Evolutionary conservation across 2,329 filamentous ascomycete genomes (phyloP).

Genomic region (Pseudomassariella vexata): DNA sequence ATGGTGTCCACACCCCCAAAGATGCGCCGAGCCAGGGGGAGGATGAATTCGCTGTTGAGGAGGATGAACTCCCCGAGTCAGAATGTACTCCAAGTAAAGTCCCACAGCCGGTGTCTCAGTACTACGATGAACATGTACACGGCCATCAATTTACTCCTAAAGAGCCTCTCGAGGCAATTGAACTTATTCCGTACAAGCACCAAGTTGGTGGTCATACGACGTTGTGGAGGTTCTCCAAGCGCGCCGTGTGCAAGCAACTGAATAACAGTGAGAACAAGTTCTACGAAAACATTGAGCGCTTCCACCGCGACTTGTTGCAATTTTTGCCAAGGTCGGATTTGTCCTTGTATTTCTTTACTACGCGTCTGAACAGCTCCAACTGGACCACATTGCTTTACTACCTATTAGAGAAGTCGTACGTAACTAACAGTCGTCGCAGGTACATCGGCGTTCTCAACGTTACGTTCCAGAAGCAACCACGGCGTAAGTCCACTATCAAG

Average conservation of each 20-base stretch:
- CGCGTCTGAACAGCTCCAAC: too few species aligned
- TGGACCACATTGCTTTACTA: too few species aligned
- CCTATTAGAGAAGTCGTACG: neutral
- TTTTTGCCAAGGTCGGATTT: constrained; percentile 74
- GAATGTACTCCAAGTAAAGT: constrained; percentile 27
- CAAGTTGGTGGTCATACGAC: constrained; percentile 97
- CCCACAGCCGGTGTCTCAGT: constrained; percentile 32
- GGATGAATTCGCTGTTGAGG: constrained; percentile 35
- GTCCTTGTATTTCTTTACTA: neutral
- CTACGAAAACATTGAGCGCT: constrained; percentile 90
- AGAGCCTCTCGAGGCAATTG: constrained; percentile 79
- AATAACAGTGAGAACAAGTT: constrained; percentile 99
- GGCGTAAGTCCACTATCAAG: constrained; percentile 53
- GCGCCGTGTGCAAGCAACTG: constrained; percentile 95
- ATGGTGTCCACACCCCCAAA: constrained; percentile 8
- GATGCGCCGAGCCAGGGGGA: constrained; percentile 24
- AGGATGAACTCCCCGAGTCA: constrained; percentile 28
- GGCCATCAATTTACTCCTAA: constrained; percentile 45
- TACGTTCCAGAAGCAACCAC: constrained; percentile 80
- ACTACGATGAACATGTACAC: constrained; percentile 43
- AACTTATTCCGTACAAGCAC: constrained; percentile 93
- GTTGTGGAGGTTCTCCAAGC: constrained; percentile 88
- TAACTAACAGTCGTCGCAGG: constrained; percentile 39
- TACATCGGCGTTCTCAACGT: constrained; percentile 98
- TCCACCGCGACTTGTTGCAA: constrained; percentile 81